These are phyloP conservation scores for Amniculicola lignicola DNA, from an alignment of 495 filamentous ascomycete genomes.

Conservation along the genomic window DNA sequence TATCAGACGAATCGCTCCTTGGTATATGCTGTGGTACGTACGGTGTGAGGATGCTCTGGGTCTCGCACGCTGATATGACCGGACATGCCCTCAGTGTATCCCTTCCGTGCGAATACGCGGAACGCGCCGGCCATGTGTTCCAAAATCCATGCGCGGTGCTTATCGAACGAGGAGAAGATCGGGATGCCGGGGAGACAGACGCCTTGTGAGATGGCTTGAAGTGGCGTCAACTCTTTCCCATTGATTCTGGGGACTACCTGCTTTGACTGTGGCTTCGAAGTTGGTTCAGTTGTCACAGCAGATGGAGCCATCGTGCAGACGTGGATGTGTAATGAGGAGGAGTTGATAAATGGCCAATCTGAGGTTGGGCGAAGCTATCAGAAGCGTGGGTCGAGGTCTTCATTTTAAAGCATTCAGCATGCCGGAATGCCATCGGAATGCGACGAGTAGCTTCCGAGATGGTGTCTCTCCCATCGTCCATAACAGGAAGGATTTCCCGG, in stretches of 20 bases:
- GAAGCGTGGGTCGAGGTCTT: too few species aligned
- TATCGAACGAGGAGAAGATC: constrained; percentile 38
- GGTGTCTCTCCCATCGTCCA: too few species aligned
- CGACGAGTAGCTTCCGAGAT: too few species aligned
- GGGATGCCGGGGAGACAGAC: constrained; percentile 38
- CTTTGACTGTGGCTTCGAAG: constrained; percentile 1
- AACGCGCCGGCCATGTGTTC: constrained; percentile 61
- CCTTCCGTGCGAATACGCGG: constrained; percentile 54
- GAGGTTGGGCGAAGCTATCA: too few species aligned
- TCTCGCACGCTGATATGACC: constrained; percentile 66
- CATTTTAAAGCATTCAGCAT: too few species aligned
- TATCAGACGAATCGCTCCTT: too few species aligned
- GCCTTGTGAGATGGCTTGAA: constrained; percentile 43
- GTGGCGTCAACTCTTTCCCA: constrained; percentile 31
- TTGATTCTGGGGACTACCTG: constrained; percentile 3
- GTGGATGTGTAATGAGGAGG: too few species aligned
- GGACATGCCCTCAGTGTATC: constrained; percentile 62
- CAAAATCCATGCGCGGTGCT: constrained; percentile 48
- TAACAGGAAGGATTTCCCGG: too few species aligned
- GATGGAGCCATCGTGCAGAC: constrained; percentile 27
- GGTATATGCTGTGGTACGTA: too few species aligned
- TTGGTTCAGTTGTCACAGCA: constrained; percentile 5
- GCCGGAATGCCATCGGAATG: too few species aligned
- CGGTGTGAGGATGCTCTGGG: constrained; percentile 54
- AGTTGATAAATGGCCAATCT: too few species aligned